Base-by-base conservation (phyloP, 2,329 filamentous ascomycete genomes). In the Cladosporium sp. region DNA sequence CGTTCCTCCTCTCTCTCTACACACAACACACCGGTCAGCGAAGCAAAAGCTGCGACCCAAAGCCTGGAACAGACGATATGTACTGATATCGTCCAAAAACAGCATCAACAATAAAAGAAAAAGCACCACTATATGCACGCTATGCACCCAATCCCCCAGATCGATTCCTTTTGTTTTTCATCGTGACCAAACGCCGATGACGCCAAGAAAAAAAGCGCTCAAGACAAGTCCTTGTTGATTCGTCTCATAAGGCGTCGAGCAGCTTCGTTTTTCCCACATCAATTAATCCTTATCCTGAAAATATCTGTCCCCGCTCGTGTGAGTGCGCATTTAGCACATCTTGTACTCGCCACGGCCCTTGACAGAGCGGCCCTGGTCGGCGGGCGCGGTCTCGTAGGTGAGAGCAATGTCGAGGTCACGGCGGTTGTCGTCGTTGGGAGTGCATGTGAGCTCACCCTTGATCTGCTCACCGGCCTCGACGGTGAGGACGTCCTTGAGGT, bases 331-430 rank as follows among this genome's bases (percentile, higher is more conserved):
- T 69, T 76, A 78, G 71, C 76, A 84, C 83, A 90, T 90, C 78
- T 90, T 94, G 85, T 97, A 99, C 72, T 88, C 84, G 79, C 90
- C 92, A 69, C 82, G 78, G 65, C 93, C 94, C 75, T 88, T 80
- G 4, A 88, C 87, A 67, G 83, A 81, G 71, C 95, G 87, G 69
- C 85, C 90, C 36, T 82, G 79, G 77, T 98, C 93, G 30, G 88
- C 81, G 3, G 93, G 92, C 74, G 92, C 86, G 62, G 97, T 86
- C 75, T 88, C 85, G 82, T 98, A 98, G 55, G 88, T 84, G 75
- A 99, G 87, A 75, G 86, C 88, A 77, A 99, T 96, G 80, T 99
- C 95, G 65, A 99, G 85, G 78, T 99, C 95, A 71, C 95, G 90
- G 79, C 90, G 89, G 85, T 99, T 98, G 87, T 95, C 93, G 70